Base-by-base conservation (phyloP, 1,139 yeast genomes). In the Kodamaea alishanica region DNA sequence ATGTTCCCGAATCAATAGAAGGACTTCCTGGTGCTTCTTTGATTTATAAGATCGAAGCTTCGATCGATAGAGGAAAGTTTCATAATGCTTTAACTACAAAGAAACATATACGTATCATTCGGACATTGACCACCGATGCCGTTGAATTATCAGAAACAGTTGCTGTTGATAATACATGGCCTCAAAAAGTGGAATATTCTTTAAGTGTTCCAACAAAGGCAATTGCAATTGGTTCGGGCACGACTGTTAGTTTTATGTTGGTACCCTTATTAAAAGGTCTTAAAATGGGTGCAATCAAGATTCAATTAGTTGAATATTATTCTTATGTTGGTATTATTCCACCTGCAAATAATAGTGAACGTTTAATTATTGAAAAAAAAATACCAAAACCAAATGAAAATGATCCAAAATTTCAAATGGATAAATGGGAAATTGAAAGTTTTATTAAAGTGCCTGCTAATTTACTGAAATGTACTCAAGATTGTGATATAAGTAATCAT, bases 121-220 rank as follows among this genome's bases (percentile, higher is more conserved):
- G 98, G 49, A 92, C 98, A 0, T 64, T 90, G 42, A 82, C 96
- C 0, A 77, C 95, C 1, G 97, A 90, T 60, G 79, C 95, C 0
- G 77, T 87, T 1, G 98, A 94, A 55, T 68, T 90, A 32, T 75
- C 94, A 0, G 97, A 92, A 61, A 88, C 97, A 0, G 86, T 89
- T 49, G 89, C 96, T 0, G 95, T 92, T 20, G 96, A 89, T 55
- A 92, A 92, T 58, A 83, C 92, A 0, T 94, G 99, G 99, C 97
- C 98, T 2, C 70, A 79, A 34, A 92, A 92, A 59, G 87, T 92
- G 34, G 97, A 94, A 53, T 92, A 92, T 60, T 78, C 92, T 1
- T 77, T 92, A 40, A 84, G 86, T 43, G 81, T 87, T 7, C 97
- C 97, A 0, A 73, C 90, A 10, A 83, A 86, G 55, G 96, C 97